Conservation (phyloP, 1,284 basidiomycete species). For the Pyrrhoderma lamaoense region DNA sequence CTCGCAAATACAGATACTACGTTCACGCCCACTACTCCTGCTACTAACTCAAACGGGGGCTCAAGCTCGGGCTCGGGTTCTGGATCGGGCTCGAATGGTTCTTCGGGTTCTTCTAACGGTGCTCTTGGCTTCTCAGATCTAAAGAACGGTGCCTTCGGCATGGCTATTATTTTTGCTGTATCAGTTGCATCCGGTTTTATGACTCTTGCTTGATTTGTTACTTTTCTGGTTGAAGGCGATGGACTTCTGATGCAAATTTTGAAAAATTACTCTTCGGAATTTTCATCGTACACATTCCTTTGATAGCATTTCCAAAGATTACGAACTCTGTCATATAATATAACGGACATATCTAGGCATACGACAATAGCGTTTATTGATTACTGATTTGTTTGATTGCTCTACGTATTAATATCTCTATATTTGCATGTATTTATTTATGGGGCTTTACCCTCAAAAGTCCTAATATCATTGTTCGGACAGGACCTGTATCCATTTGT, state of each 20-base stretch:
- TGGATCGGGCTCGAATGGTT: conserved; percentile 3
- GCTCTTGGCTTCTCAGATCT: conserved; percentile 25
- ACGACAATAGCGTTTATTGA: too few relatives aligned
- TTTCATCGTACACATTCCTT: neutral
- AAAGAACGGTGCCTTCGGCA: conserved; percentile 34
- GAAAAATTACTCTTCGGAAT: neutral
- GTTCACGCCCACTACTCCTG: conserved; percentile 55
- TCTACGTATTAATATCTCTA: too few relatives aligned
- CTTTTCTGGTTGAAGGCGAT: neutral
- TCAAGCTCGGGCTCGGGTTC: conserved; percentile 23
- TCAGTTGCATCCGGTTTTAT: conserved; percentile 37
- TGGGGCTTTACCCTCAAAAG: too few relatives aligned
- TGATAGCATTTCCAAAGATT: neutral
- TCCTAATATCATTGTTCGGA: too few relatives aligned
- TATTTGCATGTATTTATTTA: too few relatives aligned
- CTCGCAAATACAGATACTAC: conserved; percentile 60
- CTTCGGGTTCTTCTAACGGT: conserved; percentile 12
- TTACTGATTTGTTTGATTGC: too few relatives aligned
- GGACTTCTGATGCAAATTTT: neutral
- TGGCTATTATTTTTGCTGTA: conserved; percentile 34
- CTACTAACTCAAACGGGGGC: conserved; percentile 22
- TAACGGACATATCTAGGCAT: too few relatives aligned
- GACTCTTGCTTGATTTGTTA: conserved; percentile 33
- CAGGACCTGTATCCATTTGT: too few relatives aligned
- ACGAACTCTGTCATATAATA: too few relatives aligned